Evolutionary conservation across 179 eudicot genomes (phyloP), one percentile per base, ranked within the genome.

Genomic region (Sideroxylon spinosum): DNA sequence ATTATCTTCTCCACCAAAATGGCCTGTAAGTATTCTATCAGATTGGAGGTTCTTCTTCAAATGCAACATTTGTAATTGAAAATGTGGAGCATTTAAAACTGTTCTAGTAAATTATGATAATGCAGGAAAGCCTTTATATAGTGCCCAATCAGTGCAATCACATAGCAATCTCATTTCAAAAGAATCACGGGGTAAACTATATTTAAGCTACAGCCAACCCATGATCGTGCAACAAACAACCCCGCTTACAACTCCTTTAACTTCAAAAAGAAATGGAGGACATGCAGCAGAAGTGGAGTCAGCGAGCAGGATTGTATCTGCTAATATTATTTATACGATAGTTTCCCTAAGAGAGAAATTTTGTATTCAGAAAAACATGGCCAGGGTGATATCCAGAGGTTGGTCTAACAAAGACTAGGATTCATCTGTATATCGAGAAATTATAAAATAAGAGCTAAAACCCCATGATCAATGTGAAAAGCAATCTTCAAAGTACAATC

Each of bases 91-190:
- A 61, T 63, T 25, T 23, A 16, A 16, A 32, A 32, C 25, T 37
- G 52, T 62, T 46, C 70, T 14, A 63, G 59, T 10, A 60, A 62
- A 60, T 22, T 59, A 74, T 66, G 57, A 48, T 17, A 17, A 62
- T 20, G 0, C 20, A 37, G 44, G 23, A 4, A 74, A 61, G 44
- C 77, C 60, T 50, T 26, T 19, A 32, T 57, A 63, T 60, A 44
- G 14, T 60, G 73, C 78, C 55, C n/a, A 75, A 25, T 62, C 8
- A 75, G 73, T 69, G 32, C n/a, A 75, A 25, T 62, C 8, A 75
- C 48, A 29, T 29, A 37, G 44, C 5, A 37, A 37, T 37, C 44
- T 37, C 44, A 37, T 37, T 29, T 37, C 44, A 37, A 37, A 3
- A 37, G 44, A 37, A 37, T 37, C 44, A 11, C 56, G 6, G 9